Evolutionary conservation across 192 early-diverging fungal genomes (phyloP), one percentile per base, ranked within the genome.

Genomic region (Umbelopsis sp.): DNA sequence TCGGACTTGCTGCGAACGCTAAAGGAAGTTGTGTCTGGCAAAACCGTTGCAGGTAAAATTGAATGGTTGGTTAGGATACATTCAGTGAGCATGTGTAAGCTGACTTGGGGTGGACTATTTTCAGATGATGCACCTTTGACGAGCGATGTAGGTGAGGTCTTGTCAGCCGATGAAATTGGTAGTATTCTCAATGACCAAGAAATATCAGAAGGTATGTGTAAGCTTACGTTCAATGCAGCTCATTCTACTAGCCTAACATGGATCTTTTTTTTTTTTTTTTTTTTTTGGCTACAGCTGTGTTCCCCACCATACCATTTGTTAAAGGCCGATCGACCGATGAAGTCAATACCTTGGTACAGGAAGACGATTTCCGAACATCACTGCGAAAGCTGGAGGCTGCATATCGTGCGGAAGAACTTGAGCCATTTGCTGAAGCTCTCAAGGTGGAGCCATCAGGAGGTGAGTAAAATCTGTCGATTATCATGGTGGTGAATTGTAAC

Each of bases 261-360:
- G 45, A 21, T 65, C 68, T 32, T 65, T 72, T 0, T 43, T 77
- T 44, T 44, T 5, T 44, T 20, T 59, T 70, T 45, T 21, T 21
- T 9, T 65, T 51, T 8, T 26, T 70, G 6, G 36, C 54, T 11
- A 17, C 31, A 11, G 47, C 68, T 14, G 38, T 78, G 34, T 78
- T 74, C 50, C 77, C 77, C 9, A 52, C 49, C 47, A 51, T 78
- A 54, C 72, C 71, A 2, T 56, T 47, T n/a, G 65, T 49, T 29
- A 51, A 49, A 12, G 66, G 54, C 12, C 54, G 52, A 26, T 59
- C 73, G 0, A 26, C 59, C 6, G 70, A 74, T 16, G 70, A 79
- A 26, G 62, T 79, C 11, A 65, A 65, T 38, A 50, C 71, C 14
- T 32, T 79, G 53, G 68, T 70, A 14, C 41, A 56, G 43, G 65